Percentiles rank a stretch among this genome's conserved stretches.
Evolutionary conservation across 139 green algal genomes (phyloP).

Genomic region (Coccomyxa sp.): DNA sequence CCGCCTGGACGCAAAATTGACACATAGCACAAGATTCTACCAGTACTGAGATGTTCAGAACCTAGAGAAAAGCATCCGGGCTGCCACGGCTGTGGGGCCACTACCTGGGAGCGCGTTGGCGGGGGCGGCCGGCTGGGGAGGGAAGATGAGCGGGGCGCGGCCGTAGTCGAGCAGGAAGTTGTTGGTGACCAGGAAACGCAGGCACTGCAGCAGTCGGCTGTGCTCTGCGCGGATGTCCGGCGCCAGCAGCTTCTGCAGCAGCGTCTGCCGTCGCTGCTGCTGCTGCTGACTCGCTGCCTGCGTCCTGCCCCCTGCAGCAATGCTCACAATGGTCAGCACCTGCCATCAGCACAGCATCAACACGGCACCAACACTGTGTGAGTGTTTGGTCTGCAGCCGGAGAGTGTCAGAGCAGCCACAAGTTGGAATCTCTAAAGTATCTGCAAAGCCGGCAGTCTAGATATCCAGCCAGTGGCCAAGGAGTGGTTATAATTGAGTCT

Average conservation of each 20-base stretch:
- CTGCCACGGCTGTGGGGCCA: no score
- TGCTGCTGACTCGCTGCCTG: conserved; percentile 4
- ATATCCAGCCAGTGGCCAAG: no score
- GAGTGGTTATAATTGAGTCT: no score
- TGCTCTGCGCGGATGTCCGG: conserved; percentile 46
- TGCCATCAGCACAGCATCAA: no score
- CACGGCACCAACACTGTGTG: no score
- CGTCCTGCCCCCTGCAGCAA: no score
- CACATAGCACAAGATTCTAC: not conserved
- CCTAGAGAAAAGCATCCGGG: not conserved
- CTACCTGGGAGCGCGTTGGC: not conserved
- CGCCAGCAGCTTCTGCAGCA: conserved; percentile 59
- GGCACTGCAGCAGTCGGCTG: conserved; percentile 49
- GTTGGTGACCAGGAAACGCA: conserved; percentile 60
- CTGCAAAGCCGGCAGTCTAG: no score
- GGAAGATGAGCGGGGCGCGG: not conserved
- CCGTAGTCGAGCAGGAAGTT: conserved; percentile 40
- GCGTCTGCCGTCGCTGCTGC: conserved; percentile 14
- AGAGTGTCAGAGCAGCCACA: no score
- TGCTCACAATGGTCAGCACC: no score
- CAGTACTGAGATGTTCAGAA: not conserved
- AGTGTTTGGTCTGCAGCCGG: no score
- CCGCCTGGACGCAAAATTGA: not conserved
- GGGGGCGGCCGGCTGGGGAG: not conserved
- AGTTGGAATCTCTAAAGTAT: no score